These are phyloP conservation scores for Aspergillus caelatus DNA, from an alignment of 2,329 filamentous ascomycete species.

Conservation along the genomic window DNA sequence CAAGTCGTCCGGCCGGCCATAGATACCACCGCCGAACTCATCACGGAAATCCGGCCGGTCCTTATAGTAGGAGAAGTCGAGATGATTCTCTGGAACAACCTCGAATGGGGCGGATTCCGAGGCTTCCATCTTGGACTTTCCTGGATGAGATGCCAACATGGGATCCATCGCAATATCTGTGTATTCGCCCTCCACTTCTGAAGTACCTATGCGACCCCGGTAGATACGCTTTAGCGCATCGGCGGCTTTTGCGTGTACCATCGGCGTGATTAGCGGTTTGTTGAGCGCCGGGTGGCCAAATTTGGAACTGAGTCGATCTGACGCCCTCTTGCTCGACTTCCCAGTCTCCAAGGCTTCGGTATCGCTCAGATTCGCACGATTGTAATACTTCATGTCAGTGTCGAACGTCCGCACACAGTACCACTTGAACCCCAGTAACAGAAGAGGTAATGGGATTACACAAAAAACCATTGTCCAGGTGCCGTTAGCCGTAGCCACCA, in stretches of 20 bases:
- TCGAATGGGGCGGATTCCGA: conserved; percentile 73
- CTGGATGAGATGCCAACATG: conserved; percentile 68
- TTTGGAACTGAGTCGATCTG: conserved; percentile 70
- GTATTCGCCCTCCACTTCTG: conserved; percentile 50
- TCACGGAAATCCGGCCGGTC: conserved; percentile 85
- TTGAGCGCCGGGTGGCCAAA: conserved; percentile 93
- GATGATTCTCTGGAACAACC: conserved; percentile 79
- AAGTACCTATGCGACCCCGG: conserved; percentile 71
- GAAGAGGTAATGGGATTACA: conserved; percentile 73
- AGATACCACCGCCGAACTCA: conserved; percentile 75
- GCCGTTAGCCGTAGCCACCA: conserved; percentile 73
- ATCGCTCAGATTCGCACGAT: conserved; percentile 62
- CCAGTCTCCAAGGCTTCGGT: conserved; percentile 44
- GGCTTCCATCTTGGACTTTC: conserved; percentile 48
- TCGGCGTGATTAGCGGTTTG: conserved; percentile 85
- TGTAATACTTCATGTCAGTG: conserved; percentile 77
- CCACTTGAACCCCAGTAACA: conserved; percentile 82
- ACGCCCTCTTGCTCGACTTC: conserved; percentile 43
- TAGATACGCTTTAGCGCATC: conserved; percentile 86
- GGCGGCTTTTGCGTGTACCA: conserved; percentile 90
- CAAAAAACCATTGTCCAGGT: conserved; percentile 68
- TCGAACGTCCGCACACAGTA: conserved; percentile 81
- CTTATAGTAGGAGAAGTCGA: conserved; percentile 92
- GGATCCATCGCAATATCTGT: conserved; percentile 78
- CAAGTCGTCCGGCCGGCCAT: conserved; percentile 48